Base-by-base conservation (phyloP, 2,329 filamentous ascomycete species). In the Graphilbum ipis-grandicollis region DNA sequence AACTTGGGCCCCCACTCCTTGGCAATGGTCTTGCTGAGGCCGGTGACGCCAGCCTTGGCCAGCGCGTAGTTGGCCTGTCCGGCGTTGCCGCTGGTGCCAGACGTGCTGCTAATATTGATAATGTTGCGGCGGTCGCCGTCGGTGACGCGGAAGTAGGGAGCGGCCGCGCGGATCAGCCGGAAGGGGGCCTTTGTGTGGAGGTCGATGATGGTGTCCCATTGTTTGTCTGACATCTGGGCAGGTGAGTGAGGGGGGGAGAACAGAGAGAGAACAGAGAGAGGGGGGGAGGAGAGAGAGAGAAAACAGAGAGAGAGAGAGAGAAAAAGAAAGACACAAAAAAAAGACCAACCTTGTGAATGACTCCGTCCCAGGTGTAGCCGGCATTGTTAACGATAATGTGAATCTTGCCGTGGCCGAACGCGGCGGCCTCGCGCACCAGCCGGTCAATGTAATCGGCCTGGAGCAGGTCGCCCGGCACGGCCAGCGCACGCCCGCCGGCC, bases 321-420 rank as follows among this genome's bases (percentile, higher is more conserved):
- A n/a, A n/a, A n/a, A n/a, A n/a, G n/a, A n/a, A n/a, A n/a, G n/a
- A n/a, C n/a, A n/a, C n/a, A n/a, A n/a, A n/a, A n/a, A n/a, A n/a
- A n/a, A n/a, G n/a, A n/a, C 36, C 8, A 10, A 44, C 50, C 47
- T 90, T 92, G 65, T 92, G 82, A 46, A 92, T 84, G 29, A 92
- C 83, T 7, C 79, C 85, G 55, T 93, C 85, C 82, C 84, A 93
- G 1, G 85, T 93, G 58, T 83, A 92, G 31, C 83, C 84, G 1
- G 84, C 85, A 54, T 93, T 93, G 58, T 93, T 92, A 41, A 93
- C 80, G 39, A 93, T 78, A 52, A 90, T 79, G 56, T 93, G 79
- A 43, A 93, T 85, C 64, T 92, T 92, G 50, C 83, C 84, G 44
- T 68, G 63, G 40, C 85, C 85, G 51, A 93, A 92, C 34, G 76